These are phyloP conservation scores for Graphilbum sp. DNA, from an alignment of 2,329 filamentous ascomycete species.

Conservation along the genomic window DNA sequence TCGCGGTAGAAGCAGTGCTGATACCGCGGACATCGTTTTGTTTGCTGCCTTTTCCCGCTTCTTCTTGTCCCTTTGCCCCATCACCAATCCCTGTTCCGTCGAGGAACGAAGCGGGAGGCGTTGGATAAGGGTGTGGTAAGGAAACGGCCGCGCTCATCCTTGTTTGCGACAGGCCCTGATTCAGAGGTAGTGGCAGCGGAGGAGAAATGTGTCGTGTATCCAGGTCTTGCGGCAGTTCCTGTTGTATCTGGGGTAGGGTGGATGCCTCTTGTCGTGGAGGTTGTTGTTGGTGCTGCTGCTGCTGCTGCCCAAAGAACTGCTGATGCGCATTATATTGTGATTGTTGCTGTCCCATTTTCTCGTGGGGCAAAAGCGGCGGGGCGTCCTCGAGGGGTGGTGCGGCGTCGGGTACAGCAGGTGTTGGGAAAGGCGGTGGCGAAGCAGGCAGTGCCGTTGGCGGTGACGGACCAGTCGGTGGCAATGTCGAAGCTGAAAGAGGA, in stretches of 20 bases:
- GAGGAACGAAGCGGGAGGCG: constrained; percentile 36
- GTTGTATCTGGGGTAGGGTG: too few species aligned
- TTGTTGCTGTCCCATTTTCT: neutral
- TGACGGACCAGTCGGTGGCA: neutral
- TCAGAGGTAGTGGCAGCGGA: neutral
- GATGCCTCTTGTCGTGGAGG: neutral
- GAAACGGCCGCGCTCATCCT: constrained; percentile 13
- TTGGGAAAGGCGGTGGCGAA: too few species aligned
- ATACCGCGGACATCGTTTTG: too few species aligned
- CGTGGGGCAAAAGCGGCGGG: neutral
- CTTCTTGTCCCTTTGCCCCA: neutral
- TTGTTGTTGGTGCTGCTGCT: neutral
- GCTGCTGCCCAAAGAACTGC: neutral
- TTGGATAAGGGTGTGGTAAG: constrained; percentile 32
- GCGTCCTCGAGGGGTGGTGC: too few species aligned
- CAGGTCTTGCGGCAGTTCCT: too few species aligned
- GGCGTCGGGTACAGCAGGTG: too few species aligned
- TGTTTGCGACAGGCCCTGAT: constrained; percentile 22
- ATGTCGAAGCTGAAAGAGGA: neutral
- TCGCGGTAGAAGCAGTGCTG: neutral
- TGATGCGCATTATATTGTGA: neutral
- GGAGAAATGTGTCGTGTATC: neutral
- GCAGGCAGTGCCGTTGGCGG: neutral
- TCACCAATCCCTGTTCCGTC: constrained; percentile 1
- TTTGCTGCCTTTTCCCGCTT: constrained; percentile 1